These are phyloP conservation scores for Russula compacta DNA, from an alignment of 768 basidiomycete species.

Conservation along the genomic window DNA sequence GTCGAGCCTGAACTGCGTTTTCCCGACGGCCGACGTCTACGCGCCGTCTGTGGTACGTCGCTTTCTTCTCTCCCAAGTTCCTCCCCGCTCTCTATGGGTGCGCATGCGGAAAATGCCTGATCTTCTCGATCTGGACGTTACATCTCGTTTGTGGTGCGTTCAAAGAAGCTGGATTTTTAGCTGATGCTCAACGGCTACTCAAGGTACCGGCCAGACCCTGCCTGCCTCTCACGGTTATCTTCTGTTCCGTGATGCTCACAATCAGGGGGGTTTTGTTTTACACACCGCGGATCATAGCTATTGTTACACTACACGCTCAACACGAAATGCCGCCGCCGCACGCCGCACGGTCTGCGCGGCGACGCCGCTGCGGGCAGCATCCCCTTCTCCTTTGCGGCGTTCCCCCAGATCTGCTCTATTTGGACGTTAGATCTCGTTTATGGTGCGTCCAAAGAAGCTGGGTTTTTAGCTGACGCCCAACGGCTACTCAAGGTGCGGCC, in stretches of 20 bases:
- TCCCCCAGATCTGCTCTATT: no score
- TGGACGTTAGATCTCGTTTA: conserved; percentile 29
- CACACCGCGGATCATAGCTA: not conserved
- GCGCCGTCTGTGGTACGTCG: conserved; percentile 25
- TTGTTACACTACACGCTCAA: conserved; percentile 34
- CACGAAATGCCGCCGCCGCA: conserved; percentile 29
- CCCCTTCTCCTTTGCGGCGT: conserved; percentile 34
- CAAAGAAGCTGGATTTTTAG: conserved; percentile 25
- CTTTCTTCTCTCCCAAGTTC: not conserved
- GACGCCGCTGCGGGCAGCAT: conserved; percentile 20
- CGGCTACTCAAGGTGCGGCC: conserved; percentile 29
- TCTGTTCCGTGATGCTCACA: no score
- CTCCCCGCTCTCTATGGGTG: no score
- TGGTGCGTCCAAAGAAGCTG: conserved; percentile 26
- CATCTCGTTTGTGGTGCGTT: conserved; percentile 28
- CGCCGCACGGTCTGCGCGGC: conserved; percentile 19
- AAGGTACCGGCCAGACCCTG: no score
- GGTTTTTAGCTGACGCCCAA: conserved; percentile 27
- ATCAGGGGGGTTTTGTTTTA: not conserved
- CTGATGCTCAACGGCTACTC: conserved; percentile 28
- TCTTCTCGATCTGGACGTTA: conserved; percentile 3
- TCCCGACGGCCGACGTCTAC: conserved; percentile 27
- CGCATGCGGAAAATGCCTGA: not conserved
- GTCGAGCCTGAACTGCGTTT: conserved; percentile 36
- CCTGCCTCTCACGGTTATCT: no score